A percentile compares a stretch with the other conserved stretches of the same genome.
These are phyloP conservation scores for Polymyxa betae DNA, from an alignment of 208 protist genomes.

Conservation along the genomic window DNA sequence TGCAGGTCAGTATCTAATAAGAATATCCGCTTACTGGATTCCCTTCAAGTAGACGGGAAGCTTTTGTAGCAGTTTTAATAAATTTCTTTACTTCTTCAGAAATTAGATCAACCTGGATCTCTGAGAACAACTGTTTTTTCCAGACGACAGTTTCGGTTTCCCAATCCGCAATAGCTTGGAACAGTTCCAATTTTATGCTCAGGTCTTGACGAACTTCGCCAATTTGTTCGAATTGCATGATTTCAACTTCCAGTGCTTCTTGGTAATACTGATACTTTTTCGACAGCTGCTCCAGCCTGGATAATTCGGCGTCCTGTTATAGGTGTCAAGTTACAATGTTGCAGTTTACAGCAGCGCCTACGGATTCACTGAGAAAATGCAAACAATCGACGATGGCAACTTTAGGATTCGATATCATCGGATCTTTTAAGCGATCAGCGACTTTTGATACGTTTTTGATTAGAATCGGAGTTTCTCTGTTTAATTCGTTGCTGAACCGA, in stretches of 20 bases:
- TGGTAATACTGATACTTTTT: slow-evolving; percentile 43
- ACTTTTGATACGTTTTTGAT: slow-evolving; percentile 45
- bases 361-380: not conserved
- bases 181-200: slow-evolving; percentile 18
- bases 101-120: slow-evolving; percentile 1
- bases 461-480: slow-evolving; percentile 19
- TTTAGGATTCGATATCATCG: not conserved
- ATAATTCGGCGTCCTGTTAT: slow-evolving; percentile 1
- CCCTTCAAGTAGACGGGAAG: slow-evolving; percentile 4
- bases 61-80: slow-evolving; percentile 29
- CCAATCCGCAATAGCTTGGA: not conserved
- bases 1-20: not conserved
- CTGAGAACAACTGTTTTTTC: slow-evolving; percentile 26
- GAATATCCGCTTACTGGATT: not conserved
- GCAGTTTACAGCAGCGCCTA: not conserved
- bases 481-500: not conserved
- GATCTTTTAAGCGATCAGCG: not conserved
- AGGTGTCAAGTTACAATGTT: not conserved
- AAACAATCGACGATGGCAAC: not conserved
- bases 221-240: slow-evolving; percentile 37
- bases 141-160: not conserved
- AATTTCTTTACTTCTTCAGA: slow-evolving; percentile 35
- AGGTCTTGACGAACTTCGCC: slow-evolving; percentile 13
- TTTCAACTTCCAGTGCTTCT: slow-evolving; percentile 19
- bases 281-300: not conserved